Percentiles rank a stretch among this genome's conserved stretches.
Evolutionary conservation across 164 flowering plant species (phyloP).

Genomic region (Nelumbo lutea): DNA sequence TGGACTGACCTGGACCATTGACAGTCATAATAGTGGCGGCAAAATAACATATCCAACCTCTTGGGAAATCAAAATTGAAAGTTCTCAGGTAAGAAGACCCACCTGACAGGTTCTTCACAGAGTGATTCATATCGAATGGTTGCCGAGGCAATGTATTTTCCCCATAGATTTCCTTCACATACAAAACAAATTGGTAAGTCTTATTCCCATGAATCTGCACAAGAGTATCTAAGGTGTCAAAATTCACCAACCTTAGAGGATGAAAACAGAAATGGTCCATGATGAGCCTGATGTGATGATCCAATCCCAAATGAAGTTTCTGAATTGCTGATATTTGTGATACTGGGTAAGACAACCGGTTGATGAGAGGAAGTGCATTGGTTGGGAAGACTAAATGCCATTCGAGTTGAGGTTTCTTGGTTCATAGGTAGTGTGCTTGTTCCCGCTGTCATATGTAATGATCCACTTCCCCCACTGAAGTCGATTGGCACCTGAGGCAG

Average conservation of each 20-base stretch:
- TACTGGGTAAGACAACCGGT: slow-evolving; percentile 17
- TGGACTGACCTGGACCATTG: neutral
- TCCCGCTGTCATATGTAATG: slow-evolving; percentile 23
- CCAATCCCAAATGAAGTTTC: slow-evolving; percentile 35
- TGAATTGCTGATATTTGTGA: slow-evolving; percentile 22
- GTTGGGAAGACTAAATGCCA: slow-evolving; percentile 23
- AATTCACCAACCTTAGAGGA: slow-evolving; percentile 29
- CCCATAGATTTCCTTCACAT: slow-evolving; percentile 34
- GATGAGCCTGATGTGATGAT: slow-evolving; percentile 27
- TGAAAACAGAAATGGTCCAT: slow-evolving; percentile 32
- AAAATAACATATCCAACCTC: neutral
- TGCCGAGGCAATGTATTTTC: slow-evolving; percentile 23
- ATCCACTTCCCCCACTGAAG: slow-evolving; percentile 30
- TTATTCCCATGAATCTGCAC: neutral
- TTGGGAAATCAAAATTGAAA: neutral
- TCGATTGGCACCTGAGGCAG: slow-evolving; percentile 35
- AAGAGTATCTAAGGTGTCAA: neutral
- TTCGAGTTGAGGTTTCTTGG: slow-evolving; percentile 21
- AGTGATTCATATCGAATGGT: slow-evolving; percentile 18
- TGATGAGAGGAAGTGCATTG: slow-evolving; percentile 26
- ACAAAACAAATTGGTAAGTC: slow-evolving; percentile 4
- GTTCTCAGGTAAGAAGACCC: slow-evolving; percentile 8
- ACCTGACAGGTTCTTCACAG: slow-evolving; percentile 34
- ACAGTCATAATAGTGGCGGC: neutral
- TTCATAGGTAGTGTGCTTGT: slow-evolving; percentile 21